phyloP scores from a whole-genome alignment of 345 rosid genomes.

The Combretum micranthum region DNA sequence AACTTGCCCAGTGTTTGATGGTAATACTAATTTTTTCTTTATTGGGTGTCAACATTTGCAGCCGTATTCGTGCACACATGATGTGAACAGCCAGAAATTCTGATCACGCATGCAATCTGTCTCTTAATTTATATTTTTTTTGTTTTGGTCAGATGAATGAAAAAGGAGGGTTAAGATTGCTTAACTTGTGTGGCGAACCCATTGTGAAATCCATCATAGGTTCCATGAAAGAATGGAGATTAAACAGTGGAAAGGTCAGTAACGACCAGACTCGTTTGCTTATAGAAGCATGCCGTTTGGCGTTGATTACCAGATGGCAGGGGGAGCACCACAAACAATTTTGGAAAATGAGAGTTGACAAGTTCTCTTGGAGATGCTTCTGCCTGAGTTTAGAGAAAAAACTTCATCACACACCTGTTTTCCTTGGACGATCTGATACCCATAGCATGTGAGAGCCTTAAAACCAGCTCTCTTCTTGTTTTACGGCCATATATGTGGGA shows the following conservation, averaged over 20 bases:
- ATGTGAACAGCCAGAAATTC: no score
- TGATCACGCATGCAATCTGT: no score
- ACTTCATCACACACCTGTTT: constrained; percentile 19
- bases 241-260: constrained; percentile 38
- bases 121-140: neutral
- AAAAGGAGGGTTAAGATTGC: constrained; percentile 47
- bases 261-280: constrained; percentile 48
- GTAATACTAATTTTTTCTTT: constrained; percentile 27
- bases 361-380: constrained; percentile 55
- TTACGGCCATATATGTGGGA: constrained; percentile 80
- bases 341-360: constrained; percentile 60
- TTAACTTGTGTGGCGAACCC: constrained; percentile 51
- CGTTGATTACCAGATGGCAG: constrained; percentile 60
- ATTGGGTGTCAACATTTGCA: no score
- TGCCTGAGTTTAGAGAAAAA: constrained; percentile 29
- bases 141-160: constrained; percentile 57
- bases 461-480: constrained; percentile 35
- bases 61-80: no score
- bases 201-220: constrained; percentile 44
- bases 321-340: constrained; percentile 66
- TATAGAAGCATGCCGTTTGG: constrained; percentile 69
- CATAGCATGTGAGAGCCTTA: constrained; percentile 46
- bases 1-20: constrained; percentile 70
- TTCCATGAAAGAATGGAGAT: constrained; percentile 42
- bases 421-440: constrained; percentile 48